These are phyloP conservation scores for Kazachstania kunashirensis DNA, from an alignment of 805 yeast genomes.

Conservation along the genomic window DNA sequence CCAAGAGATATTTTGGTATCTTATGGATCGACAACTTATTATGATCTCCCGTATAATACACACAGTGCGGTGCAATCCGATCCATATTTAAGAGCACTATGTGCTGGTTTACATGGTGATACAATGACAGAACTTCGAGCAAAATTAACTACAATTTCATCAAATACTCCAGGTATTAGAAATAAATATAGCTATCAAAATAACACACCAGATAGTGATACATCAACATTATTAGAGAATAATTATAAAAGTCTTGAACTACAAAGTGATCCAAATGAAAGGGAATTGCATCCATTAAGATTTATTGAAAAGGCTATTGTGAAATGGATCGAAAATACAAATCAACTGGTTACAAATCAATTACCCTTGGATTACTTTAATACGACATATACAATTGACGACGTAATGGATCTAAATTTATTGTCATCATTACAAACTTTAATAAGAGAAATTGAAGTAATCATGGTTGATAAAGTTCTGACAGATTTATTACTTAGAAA, in stretches of 20 bases:
- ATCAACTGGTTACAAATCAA: conserved; percentile 5
- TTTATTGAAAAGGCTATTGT: conserved; percentile 15
- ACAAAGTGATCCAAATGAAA: background rate
- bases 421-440: conserved; percentile 5
- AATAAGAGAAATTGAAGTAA: conserved; percentile 9
- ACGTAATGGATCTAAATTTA: conserved; percentile 9
- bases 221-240: background rate
- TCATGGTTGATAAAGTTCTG: conserved; percentile 7
- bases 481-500: conserved; percentile 7
- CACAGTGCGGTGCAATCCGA: conserved; percentile 13
- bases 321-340: conserved; percentile 9
- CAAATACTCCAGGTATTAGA: background rate
- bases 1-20: conserved; percentile 12
- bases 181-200: background rate
- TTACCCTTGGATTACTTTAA: conserved; percentile 12
- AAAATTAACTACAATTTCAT: conserved; percentile 5
- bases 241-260: background rate
- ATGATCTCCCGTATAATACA: conserved; percentile 12
- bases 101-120: conserved; percentile 13
- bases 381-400: conserved; percentile 10
- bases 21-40: conserved; percentile 11
- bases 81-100: conserved; percentile 9
- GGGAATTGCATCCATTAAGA: conserved; percentile 7
- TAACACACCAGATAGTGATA: background rate
- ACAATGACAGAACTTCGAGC: conserved; percentile 11